phyloP scores from a whole-genome alignment of 208 protist species.

The Acanthamoeba sp. region DNA sequence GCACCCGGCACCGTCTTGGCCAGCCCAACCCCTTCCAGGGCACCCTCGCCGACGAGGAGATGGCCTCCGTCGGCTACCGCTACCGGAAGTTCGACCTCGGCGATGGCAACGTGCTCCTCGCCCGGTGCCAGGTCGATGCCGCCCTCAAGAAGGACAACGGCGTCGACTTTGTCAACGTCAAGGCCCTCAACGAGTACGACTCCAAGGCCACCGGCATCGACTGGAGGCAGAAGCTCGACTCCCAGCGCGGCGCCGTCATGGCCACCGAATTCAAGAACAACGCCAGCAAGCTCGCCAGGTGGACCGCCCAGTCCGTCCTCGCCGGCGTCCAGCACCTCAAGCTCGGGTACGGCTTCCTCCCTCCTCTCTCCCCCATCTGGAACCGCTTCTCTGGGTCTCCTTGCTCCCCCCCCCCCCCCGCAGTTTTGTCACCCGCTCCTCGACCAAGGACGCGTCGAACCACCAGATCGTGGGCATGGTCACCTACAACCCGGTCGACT shows the following conservation, averaged over 20 bases:
- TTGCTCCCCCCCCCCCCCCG: neutral
- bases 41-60: constrained; percentile 74
- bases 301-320: constrained; percentile 85
- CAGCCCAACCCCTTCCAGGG: constrained; percentile 80
- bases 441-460: neutral
- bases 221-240: constrained; percentile 88
- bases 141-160: neutral
- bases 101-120: constrained; percentile 81
- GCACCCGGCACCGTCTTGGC: constrained; percentile 12
- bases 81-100: constrained; percentile 88
- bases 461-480: constrained; percentile 83
- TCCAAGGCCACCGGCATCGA: constrained; percentile 79
- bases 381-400: neutral
- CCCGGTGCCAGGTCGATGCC: constrained; percentile 82
- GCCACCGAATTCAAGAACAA: constrained; percentile 91
- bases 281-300: constrained; percentile 86
- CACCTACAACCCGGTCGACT: constrained; percentile 80
- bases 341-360: constrained; percentile 83
- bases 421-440: neutral
- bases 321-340: constrained; percentile 83
- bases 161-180: constrained; percentile 78
- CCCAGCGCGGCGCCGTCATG: constrained; percentile 86
- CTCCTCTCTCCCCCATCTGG: neutral
- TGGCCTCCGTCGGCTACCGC: constrained; percentile 82
- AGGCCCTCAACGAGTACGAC: constrained; percentile 89